A percentile compares a stretch with the other conserved stretches of the same genome.
These are phyloP conservation scores for Albizia julibrissin DNA, from an alignment of 306 rosid genomes.

Conservation along the genomic window DNA sequence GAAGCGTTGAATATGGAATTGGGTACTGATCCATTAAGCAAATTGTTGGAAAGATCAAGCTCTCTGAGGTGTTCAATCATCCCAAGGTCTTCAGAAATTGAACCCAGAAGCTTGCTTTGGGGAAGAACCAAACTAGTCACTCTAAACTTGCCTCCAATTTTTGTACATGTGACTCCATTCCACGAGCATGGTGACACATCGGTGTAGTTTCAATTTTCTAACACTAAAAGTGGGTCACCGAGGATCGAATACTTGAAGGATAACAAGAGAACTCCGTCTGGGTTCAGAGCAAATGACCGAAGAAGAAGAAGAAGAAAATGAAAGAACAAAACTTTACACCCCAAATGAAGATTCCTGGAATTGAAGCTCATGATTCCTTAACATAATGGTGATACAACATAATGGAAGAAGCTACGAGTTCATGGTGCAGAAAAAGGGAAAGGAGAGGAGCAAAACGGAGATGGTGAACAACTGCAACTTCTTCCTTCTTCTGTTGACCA, in stretches of 20 bases:
- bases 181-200: conserved; percentile 84
- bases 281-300: conserved; percentile 57
- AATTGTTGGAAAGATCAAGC: conserved; percentile 85
- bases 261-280: conserved; percentile 70
- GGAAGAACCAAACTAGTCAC: conserved; percentile 75
- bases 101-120: conserved; percentile 70
- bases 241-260: conserved; percentile 75
- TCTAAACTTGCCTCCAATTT: conserved; percentile 47
- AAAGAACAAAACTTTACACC: conserved; percentile 43
- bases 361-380: conserved; percentile 48
- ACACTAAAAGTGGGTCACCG: conserved; percentile 68
- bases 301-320: conserved; percentile 37
- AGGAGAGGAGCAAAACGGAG: conserved; percentile 39
- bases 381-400: conserved; percentile 29
- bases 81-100: conserved; percentile 66
- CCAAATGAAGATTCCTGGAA: conserved; percentile 37
- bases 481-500: conserved; percentile 61
- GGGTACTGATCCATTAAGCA: conserved; percentile 85
- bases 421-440: conserved; percentile 57
- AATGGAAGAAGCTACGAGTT: conserved; percentile 14
- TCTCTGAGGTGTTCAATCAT: conserved; percentile 60
- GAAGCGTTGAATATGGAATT: conserved; percentile 73
- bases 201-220: conserved; percentile 64
- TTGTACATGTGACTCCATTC: conserved; percentile 77
- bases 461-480: conserved; percentile 58